Conservation (phyloP, 768 basidiomycete species). For the Lentinus brumalis region DNA sequence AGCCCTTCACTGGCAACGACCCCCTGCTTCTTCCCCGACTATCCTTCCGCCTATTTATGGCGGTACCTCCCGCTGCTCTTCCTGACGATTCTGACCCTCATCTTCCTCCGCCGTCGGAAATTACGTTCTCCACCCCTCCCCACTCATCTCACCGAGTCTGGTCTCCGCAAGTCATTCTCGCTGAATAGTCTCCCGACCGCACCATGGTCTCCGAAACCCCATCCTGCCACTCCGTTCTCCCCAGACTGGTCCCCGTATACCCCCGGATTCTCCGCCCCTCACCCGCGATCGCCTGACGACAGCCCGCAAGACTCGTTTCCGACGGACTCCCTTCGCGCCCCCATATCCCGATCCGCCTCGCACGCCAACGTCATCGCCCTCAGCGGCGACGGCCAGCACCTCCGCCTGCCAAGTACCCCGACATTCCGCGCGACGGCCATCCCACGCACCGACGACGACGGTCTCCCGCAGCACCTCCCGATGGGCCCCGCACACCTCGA, state of each 20-base stretch:
- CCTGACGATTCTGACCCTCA: constrained; percentile 51
- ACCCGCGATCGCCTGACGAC: constrained; percentile 18
- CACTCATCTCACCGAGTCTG: constrained; percentile 1
- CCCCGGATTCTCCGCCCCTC: constrained; percentile 10
- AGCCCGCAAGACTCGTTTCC: constrained; percentile 15
- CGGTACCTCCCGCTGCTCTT: constrained; percentile 67
- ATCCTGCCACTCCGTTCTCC: constrained; percentile 16
- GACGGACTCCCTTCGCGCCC: constrained; percentile 5
- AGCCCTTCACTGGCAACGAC: constrained; percentile 55
- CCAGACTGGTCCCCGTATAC: constrained; percentile 19
- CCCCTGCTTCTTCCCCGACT: constrained; percentile 82
- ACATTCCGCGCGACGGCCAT: constrained; percentile 19
- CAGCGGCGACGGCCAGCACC: not conserved
- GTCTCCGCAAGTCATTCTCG: constrained; percentile 14
- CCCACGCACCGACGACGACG: not conserved
- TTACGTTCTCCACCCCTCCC: constrained; percentile 4
- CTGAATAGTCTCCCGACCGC: constrained; percentile 19
- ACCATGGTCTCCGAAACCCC: not conserved
- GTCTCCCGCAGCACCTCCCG: not conserved
- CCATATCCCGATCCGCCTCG: not conserved
- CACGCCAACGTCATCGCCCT: not conserved
- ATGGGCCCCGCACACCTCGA: constrained; percentile 9
- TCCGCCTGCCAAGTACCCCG: constrained; percentile 8
- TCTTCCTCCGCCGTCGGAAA: constrained; percentile 44
- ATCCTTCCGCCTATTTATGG: constrained; percentile 56